Percentiles rank a stretch among this genome's conserved stretches.
phyloP scores from a whole-genome alignment of 331 rosid genomes.

The Acacia concinna region DNA sequence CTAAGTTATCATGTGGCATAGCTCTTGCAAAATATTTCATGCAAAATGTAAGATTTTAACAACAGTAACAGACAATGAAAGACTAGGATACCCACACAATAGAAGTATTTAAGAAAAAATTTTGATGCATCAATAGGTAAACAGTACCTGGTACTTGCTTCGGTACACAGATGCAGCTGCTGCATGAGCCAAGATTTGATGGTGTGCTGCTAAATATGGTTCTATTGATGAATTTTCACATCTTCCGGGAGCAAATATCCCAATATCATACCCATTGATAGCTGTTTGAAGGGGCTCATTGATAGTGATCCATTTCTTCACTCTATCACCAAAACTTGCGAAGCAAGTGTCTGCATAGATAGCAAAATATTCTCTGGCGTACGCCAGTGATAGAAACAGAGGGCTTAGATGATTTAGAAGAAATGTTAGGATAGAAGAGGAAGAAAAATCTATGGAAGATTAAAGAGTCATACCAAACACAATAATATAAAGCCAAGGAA shows the following conservation, averaged over 20 bases:
- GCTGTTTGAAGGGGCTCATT: slow-evolving; percentile 97
- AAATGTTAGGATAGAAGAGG: not conserved
- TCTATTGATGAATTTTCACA: slow-evolving; percentile 51
- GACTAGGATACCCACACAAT: slow-evolving; percentile 5
- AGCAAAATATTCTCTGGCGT: slow-evolving; percentile 72
- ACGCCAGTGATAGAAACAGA: slow-evolving; percentile 27
- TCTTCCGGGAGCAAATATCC: slow-evolving; percentile 83
- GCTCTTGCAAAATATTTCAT: slow-evolving; percentile 17
- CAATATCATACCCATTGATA: slow-evolving; percentile 64
- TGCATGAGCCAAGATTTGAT: slow-evolving; percentile 92
- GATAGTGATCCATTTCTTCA: slow-evolving; percentile 81
- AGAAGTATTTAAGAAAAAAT: not conserved
- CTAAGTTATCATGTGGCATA: not conserved
- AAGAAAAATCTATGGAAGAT: not conserved
- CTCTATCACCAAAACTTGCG: slow-evolving; percentile 91
- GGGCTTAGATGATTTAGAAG: not conserved
- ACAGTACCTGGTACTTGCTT: slow-evolving; percentile 76
- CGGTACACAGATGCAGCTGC: slow-evolving; percentile 69
- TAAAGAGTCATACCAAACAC: not conserved
- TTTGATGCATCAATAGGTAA: not conserved
- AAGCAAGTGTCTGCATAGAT: slow-evolving; percentile 89
- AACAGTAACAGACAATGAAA: not conserved
- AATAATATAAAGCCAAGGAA: not conserved
- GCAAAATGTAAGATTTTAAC: slow-evolving; percentile 11
- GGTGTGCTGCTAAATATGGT: slow-evolving; percentile 79